A percentile compares a stretch with the other conserved stretches of the same genome.
These are phyloP conservation scores for Debaryomycetaceae sp. DNA, from an alignment of 1,139 yeast species.

Conservation along the genomic window DNA sequence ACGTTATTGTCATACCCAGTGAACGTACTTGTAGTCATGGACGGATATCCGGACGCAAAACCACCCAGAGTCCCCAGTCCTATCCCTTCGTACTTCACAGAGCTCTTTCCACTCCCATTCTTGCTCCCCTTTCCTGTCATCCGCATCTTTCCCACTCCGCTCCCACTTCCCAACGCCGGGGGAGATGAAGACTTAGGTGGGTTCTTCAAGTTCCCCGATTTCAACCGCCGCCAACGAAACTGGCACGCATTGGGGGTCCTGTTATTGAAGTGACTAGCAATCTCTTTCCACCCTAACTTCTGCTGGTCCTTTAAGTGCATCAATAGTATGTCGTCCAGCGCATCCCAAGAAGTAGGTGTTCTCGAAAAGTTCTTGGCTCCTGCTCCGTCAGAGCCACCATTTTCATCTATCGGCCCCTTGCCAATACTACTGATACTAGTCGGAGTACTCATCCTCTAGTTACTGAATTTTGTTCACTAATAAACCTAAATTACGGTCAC, in stretches of 20 bases:
- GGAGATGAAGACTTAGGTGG: conserved; percentile 46
- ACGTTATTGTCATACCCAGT: conserved; percentile 45
- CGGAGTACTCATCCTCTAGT: conserved; percentile 1
- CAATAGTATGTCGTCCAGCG: conserved; percentile 64
- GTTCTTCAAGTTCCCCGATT: conserved; percentile 59
- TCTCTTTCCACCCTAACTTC: conserved; percentile 76
- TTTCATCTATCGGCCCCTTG: background rate
- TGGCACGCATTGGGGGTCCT: conserved; percentile 80
- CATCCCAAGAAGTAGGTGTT: conserved; percentile 75
- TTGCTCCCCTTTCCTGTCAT: background rate
- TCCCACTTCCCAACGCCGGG: conserved; percentile 9
- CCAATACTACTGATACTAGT: background rate
- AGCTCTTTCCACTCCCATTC: background rate
- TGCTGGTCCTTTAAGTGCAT: conserved; percentile 70
- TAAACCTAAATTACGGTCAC: background rate
- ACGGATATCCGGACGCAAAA: conserved; percentile 34
- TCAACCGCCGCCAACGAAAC: conserved; percentile 73
- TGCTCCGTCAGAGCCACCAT: background rate
- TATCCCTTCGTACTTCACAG: conserved; percentile 4
- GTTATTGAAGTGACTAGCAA: conserved; percentile 61
- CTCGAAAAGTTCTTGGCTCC: conserved; percentile 24
- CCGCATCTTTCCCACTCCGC: conserved; percentile 1
- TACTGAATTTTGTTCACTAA: background rate
- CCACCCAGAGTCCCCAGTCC: conserved; percentile 13
- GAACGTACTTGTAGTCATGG: conserved; percentile 36